Evolutionary conservation across 441 rosid species (phyloP), one percentile per base, ranked within the genome.

Genomic region (Mallotus repandus): DNA sequence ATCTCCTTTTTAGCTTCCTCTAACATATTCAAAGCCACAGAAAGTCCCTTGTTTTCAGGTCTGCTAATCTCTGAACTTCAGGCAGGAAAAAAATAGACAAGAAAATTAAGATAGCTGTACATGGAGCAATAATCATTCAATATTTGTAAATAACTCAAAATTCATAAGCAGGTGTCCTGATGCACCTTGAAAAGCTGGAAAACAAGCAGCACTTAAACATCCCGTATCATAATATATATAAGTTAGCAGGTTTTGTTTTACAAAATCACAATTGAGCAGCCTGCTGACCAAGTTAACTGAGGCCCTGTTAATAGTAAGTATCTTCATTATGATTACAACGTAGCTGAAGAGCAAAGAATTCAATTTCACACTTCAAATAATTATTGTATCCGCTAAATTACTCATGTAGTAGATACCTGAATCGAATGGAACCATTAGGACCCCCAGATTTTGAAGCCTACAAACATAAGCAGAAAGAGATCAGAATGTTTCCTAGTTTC

Each of bases 31-130:
- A 94, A 58, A 61, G 88, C 97, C 74, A 84, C 84, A 69, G 87
- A 76, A 60, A 92, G 96, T 60, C 93, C 94, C 69, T 83, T 84
- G 62, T 92, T 94, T 83, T 94, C 98, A 56, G 88, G 86, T 86
- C 98, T 85, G 89, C 84, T 86, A 53, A 92, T 81, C 97, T 94
- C 98, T 86, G 97, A 87, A 83, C 98, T 94, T 87, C 89, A 89
- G 72, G 74, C 75, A 75, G 82, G 61, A 77, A 83, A 73, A 73
- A 70, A 53, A 9, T 29, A 61, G 68, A 74, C 49, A 22, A 69
- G 21, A 73, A 38, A 75, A 67, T 25, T 48, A 59, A 64, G 69
- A 57, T 35, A 65, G 25, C 16, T 53, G 18, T 43, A 35, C 49
- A 21, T 63, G 48, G 54, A 11, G 43, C 69, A 72, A 15, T 70